These are phyloP conservation scores for Stephania cephalantha DNA, from an alignment of 164 flowering plant species.

Conservation along the genomic window DNA sequence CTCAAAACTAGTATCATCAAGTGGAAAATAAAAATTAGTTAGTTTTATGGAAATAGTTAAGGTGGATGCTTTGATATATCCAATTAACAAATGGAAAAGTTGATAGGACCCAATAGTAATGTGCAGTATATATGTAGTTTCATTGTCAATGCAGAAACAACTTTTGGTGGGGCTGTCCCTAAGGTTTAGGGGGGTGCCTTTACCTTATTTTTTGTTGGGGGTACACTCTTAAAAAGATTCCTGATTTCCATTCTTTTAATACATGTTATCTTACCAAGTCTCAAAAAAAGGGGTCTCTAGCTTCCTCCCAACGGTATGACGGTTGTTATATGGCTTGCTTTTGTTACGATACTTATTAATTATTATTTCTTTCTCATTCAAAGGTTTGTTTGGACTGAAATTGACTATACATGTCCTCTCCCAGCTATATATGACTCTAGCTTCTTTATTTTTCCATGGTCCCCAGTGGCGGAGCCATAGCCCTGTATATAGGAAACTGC, in stretches of 20 bases:
- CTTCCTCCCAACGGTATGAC: neutral
- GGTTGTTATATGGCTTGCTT: neutral
- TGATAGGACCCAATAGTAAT: neutral
- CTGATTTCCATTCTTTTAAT: neutral
- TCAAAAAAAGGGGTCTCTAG: neutral
- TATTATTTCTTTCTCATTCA: neutral
- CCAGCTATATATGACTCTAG: neutral
- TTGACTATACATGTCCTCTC: too few species aligned
- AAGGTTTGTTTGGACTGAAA: neutral
- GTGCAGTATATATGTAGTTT: neutral
- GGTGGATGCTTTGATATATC: neutral
- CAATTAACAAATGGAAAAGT: neutral
- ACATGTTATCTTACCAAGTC: neutral
- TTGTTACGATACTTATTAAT: neutral
- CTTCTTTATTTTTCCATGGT: too few species aligned
- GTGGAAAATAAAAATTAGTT: too few species aligned
- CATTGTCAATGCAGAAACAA: constrained; percentile 1
- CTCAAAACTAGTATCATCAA: too few species aligned
- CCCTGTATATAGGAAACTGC: too few species aligned
- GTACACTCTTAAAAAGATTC: neutral
- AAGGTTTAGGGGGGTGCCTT: neutral
- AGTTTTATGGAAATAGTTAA: too few species aligned
- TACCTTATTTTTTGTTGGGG: neutral
- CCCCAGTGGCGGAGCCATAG: too few species aligned
- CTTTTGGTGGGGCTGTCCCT: neutral